phyloP scores from a whole-genome alignment of 2,329 filamentous ascomycete genomes.

The Exophiala xenobiotica region DNA sequence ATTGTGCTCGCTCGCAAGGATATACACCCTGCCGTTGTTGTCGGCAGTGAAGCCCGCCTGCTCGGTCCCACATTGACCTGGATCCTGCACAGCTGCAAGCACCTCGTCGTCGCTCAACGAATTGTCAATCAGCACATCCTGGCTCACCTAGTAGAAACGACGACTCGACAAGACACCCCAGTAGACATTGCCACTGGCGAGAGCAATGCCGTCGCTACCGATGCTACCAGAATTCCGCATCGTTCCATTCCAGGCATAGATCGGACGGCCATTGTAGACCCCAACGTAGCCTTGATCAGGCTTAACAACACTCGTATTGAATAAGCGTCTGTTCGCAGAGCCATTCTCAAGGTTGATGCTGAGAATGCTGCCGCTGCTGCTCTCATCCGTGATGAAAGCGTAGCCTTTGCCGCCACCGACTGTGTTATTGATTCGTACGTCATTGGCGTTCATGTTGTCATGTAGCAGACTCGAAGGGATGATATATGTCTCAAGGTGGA shows the following conservation, averaged over 20 bases:
- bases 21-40: slow-evolving; percentile 43
- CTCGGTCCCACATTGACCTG: slow-evolving; percentile 42
- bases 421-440: slow-evolving; percentile 46
- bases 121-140: slow-evolving; percentile 36
- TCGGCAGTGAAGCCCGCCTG: slow-evolving; percentile 47
- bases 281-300: slow-evolving; percentile 44
- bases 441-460: slow-evolving; percentile 43
- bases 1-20: slow-evolving; percentile 45
- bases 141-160: slow-evolving; percentile 43
- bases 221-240: slow-evolving; percentile 34
- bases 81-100: slow-evolving; percentile 39
- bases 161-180: slow-evolving; percentile 45
- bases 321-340: slow-evolving; percentile 37
- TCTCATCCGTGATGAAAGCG: slow-evolving; percentile 45
- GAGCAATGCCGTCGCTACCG: slow-evolving; percentile 41
- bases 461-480: slow-evolving; percentile 39
- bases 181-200: slow-evolving; percentile 44
- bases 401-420: slow-evolving; percentile 39
- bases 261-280: slow-evolving; percentile 37
- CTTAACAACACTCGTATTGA: slow-evolving; percentile 39
- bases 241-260: slow-evolving; percentile 41
- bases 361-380: slow-evolving; percentile 39
- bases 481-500: slow-evolving; percentile 39
- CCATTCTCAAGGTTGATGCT: slow-evolving; percentile 42
- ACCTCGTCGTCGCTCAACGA: slow-evolving; percentile 38